A percentile compares a stretch with the other conserved stretches of the same genome.
Conservation (phyloP, 371 early-diverging fungal genomes). For the Actinomortierella ambigua region DNA sequence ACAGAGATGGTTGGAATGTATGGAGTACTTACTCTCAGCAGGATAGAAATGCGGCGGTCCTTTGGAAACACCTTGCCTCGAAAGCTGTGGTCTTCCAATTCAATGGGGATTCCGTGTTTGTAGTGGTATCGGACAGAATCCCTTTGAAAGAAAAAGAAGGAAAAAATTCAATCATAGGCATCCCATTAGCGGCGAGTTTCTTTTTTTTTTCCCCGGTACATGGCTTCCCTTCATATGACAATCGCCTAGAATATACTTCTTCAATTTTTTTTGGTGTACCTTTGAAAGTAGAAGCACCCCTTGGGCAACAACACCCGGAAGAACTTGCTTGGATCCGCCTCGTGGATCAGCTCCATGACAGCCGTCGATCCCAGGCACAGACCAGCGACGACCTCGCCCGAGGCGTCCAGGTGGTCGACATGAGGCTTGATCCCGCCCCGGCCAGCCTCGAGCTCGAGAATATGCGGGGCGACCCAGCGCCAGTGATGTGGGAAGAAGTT, state of each 20-base stretch:
- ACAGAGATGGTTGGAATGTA: too few relatives aligned
- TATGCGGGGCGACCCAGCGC: constrained; percentile 45
- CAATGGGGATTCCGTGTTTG: constrained; percentile 57
- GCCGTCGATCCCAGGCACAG: constrained; percentile 57
- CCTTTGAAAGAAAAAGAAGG: constrained; percentile 11
- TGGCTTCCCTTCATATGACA: background rate
- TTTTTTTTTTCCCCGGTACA: too few relatives aligned
- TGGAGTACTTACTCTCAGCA: constrained; percentile 41
- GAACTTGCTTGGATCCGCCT: constrained; percentile 37
- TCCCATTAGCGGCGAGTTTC: too few relatives aligned
- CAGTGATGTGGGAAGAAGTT: constrained; percentile 35
- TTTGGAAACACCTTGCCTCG: constrained; percentile 42
- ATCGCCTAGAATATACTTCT: background rate
- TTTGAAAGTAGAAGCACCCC: constrained; percentile 58
- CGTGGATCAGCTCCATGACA: constrained; percentile 54
- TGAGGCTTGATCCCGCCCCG: constrained; percentile 59
- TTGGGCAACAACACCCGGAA: constrained; percentile 55
- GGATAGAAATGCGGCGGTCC: constrained; percentile 51
- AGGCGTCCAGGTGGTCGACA: constrained; percentile 63
- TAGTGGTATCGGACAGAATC: constrained; percentile 52
- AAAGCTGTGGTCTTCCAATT: constrained; percentile 42
- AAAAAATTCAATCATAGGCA: too few relatives aligned
- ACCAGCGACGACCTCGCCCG: constrained; percentile 60
- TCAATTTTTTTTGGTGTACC: constrained; percentile 16
- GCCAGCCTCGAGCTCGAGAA: constrained; percentile 51